These are phyloP conservation scores for Paecilomyces sp. DNA, from an alignment of 2,329 filamentous ascomycete genomes.

Conservation along the genomic window DNA sequence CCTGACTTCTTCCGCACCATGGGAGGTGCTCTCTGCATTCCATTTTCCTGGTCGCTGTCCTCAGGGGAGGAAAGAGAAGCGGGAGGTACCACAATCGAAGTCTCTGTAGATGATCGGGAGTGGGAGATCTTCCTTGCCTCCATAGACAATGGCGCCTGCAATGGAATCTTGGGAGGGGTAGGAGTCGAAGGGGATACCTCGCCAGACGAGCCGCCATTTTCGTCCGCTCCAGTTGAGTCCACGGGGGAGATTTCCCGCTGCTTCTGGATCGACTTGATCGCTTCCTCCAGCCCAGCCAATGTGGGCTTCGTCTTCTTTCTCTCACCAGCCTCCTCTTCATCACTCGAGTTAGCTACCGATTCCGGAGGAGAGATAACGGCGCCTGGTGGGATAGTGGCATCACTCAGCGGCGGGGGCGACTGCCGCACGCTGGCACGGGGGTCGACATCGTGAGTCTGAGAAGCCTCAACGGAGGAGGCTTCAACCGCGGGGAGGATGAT, in stretches of 20 bases:
- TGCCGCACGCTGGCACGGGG: conserved; percentile 62
- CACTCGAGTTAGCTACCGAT: conserved; percentile 71
- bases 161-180: conserved; percentile 14
- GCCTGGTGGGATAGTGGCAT: conserved; percentile 70
- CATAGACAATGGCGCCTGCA: conserved; percentile 42
- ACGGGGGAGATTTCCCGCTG: conserved; percentile 17
- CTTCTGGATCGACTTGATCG: conserved; percentile 68
- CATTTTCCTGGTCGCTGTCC: conserved; percentile 48
- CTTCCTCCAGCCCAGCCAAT: conserved; percentile 66
- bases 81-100: conserved; percentile 40
- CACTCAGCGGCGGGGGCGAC: conserved; percentile 74
- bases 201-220: conserved; percentile 8
- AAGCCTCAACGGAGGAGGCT: conserved; percentile 3
- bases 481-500: conserved; percentile 23
- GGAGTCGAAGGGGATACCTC: not conserved
- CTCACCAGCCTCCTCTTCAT: conserved; percentile 60
- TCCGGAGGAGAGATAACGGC: conserved; percentile 89
- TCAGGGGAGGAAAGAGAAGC: conserved; percentile 34
- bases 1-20: conserved; percentile 98
- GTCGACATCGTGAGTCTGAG: conserved; percentile 21
- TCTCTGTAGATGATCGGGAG: conserved; percentile 54
- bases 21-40: conserved; percentile 61
- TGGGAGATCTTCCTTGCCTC: conserved; percentile 56
- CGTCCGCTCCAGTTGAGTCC: not conserved
- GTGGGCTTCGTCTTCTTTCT: conserved; percentile 39